Conservation (phyloP, 352 stramenopile species). For the Thraustotheca clavata region DNA sequence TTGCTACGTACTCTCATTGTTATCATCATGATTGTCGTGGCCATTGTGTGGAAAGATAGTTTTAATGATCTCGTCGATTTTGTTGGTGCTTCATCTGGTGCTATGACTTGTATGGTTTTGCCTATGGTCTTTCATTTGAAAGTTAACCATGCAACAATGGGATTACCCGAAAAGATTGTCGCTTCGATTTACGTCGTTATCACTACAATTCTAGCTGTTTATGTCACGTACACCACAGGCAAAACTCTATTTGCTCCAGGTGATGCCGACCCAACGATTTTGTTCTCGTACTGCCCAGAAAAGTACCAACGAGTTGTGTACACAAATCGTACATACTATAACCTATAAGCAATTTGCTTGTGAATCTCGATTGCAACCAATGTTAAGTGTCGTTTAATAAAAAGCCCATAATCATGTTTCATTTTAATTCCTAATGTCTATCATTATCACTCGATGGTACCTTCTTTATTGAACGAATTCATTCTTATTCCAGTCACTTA, state of each 20-base stretch:
- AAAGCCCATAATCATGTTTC: too few species aligned
- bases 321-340: constrained; percentile 9
- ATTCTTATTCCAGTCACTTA: too few species aligned
- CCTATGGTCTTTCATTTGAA: constrained; percentile 58
- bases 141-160: background rate
- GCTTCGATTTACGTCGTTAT: background rate
- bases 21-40: constrained; percentile 31
- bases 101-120: constrained; percentile 51
- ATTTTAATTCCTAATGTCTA: too few species aligned
- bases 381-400: too few species aligned
- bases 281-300: background rate
- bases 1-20: constrained; percentile 48
- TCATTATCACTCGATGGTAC: too few species aligned
- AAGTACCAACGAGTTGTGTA: background rate
- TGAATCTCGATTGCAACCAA: too few species aligned
- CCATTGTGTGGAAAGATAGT: constrained; percentile 40
- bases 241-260: constrained; percentile 8
- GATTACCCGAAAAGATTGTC: background rate
- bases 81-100: constrained; percentile 47
- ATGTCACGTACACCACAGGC: background rate
- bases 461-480: too few species aligned
- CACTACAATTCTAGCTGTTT: background rate
- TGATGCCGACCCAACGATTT: background rate
- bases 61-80: constrained; percentile 62
- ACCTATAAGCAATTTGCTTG: too few species aligned